These are phyloP conservation scores for Isatis lusitanica DNA, from an alignment of 441 rosid genomes.

Conservation along the genomic window DNA sequence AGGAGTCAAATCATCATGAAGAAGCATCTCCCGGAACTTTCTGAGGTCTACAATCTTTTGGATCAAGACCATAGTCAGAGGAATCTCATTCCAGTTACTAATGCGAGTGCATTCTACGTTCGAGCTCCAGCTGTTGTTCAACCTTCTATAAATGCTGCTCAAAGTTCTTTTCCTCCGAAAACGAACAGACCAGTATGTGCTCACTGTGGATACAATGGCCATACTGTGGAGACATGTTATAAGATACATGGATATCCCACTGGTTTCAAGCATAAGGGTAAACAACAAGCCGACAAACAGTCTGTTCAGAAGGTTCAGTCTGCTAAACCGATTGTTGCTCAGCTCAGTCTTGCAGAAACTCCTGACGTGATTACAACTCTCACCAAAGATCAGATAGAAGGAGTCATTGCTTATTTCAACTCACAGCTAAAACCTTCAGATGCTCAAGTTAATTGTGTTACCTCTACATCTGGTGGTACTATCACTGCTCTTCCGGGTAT, in stretches of 20 bases:
- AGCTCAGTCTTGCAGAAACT: neutral
- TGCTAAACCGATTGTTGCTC: neutral
- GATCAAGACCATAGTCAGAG: neutral
- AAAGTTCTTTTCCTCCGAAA: rapidly evolving
- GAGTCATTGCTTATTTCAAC: neutral
- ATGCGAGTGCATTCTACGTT: neutral
- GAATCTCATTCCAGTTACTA: neutral
- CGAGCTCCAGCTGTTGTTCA: neutral
- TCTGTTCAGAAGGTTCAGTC: too few relatives aligned
- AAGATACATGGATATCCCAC: neutral
- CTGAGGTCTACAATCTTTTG: neutral
- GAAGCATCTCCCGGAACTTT: neutral
- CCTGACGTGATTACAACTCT: neutral
- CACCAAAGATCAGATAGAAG: neutral
- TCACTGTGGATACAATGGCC: neutral
- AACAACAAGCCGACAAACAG: neutral
- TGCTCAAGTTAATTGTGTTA: neutral
- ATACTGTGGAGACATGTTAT: neutral
- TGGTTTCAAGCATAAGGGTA: neutral
- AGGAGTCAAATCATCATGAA: neutral
- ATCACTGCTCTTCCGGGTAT: neutral
- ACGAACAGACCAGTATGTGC: neutral
- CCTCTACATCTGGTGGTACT: neutral
- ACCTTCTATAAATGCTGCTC: neutral
- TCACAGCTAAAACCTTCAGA: neutral